A percentile compares a stretch with the other conserved stretches of the same genome.
Conservation (phyloP, 169 alveolate species). For the Plasmodium sp. region DNA sequence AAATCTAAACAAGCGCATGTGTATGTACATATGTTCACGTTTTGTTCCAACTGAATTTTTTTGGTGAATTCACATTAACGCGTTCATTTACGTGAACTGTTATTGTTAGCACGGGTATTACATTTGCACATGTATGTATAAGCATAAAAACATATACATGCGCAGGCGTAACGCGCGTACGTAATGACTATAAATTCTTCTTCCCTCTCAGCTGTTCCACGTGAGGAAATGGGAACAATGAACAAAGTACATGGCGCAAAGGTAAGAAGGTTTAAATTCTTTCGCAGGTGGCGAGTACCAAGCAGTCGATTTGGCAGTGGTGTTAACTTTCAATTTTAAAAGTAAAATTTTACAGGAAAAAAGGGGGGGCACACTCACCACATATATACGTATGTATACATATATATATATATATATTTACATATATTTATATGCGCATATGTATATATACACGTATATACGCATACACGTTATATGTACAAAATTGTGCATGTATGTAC, state of each 20-base stretch:
- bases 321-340: slow-evolving; percentile 64
- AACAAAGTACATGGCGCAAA: neutral
- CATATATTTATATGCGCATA: neutral
- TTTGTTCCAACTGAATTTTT: neutral
- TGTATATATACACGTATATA: neutral
- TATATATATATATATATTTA: neutral
- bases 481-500: slow-evolving; percentile 1
- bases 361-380: neutral
- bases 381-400: neutral
- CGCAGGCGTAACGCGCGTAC: neutral
- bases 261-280: neutral
- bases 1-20: neutral
- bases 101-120: neutral
- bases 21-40: neutral
- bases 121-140: slow-evolving; percentile 4
- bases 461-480: neutral
- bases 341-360: slow-evolving; percentile 16
- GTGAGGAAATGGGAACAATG: slow-evolving; percentile 11
- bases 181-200: slow-evolving; percentile 11
- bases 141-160: neutral
- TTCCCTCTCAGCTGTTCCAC: slow-evolving; percentile 9
- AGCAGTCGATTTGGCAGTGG: neutral
- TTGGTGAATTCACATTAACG: slow-evolving; percentile 9
- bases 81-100: slow-evolving; percentile 2
- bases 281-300: neutral